Base-by-base conservation (phyloP, 2,329 filamentous ascomycete species). In the Scytalidium lignicola region DNA sequence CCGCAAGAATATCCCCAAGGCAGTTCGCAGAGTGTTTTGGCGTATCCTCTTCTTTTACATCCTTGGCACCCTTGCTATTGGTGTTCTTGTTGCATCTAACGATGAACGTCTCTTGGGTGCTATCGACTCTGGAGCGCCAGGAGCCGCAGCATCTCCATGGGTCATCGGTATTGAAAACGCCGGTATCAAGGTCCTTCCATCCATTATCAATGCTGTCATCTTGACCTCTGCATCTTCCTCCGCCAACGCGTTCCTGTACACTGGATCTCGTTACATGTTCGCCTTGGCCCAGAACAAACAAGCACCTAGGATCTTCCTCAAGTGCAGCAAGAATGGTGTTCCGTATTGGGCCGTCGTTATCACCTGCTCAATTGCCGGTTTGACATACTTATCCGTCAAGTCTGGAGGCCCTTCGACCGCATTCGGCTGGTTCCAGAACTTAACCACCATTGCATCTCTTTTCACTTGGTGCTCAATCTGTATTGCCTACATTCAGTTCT, bases 21-120 rank as follows among this genome's bases (percentile, higher is more conserved):
- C 88, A 1, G 90, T 82, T 67, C 89, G 89, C 52, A 82, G 85
- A 44, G 86, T 91, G 1, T 90, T 91, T 65, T 90, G 88, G 66
- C 83, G 88, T 26, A 71, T 92, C 26, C 85, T 85, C 0, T 70
- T 79, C 1, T 91, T 92, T 65, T 91, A 90, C 68, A 78, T 89
- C 37, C 74, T 86, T 2, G 87, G 87, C 1, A 82, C 85, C 0
- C 73, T 93, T 2, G 81, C 79, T 18, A 82, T 90, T 3, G 86
- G 86, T 8, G 84, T 90, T 44, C 63, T 88, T 19, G 80, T 91
- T 32, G 78, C 88, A 1, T 84, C 85, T 64, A 75, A 89, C 51
- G 85, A 89, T 56, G 57, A 70, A 1, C 77, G 80, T 40, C 68
- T 91, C 58, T 74, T 68, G 2, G 74, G 85, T 83, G 79, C 78